phyloP scores from a whole-genome alignment of 345 rosid species.

The Balakata baccata region DNA sequence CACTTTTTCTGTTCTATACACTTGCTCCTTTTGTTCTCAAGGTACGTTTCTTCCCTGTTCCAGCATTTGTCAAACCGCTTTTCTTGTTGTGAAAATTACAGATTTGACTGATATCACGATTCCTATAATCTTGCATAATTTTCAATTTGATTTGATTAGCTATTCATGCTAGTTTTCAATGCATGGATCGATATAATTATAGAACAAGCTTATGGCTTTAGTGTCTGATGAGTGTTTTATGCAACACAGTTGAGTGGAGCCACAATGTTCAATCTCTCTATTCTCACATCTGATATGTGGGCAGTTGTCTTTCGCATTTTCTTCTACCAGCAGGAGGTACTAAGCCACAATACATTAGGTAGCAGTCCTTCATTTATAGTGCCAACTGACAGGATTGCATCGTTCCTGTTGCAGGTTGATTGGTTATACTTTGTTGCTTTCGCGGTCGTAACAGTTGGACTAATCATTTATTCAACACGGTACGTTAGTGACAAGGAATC shows the following conservation, averaged over 20 bases:
- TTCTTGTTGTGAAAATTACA: background rate
- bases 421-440: conserved; percentile 57
- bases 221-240: background rate
- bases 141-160: too few species aligned
- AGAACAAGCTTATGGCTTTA: too few species aligned
- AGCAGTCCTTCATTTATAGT: too few species aligned
- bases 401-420: conserved; percentile 40
- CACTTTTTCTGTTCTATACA: conserved; percentile 43
- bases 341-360: background rate
- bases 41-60: conserved; percentile 30
- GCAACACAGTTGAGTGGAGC: conserved; percentile 50
- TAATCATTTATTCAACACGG: conserved; percentile 37
- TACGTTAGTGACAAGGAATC: too few species aligned
- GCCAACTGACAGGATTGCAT: background rate
- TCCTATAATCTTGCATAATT: too few species aligned
- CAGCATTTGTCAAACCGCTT: background rate
- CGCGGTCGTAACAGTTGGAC: conserved; percentile 36
- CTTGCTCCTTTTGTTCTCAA: conserved; percentile 44
- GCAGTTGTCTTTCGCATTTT: conserved; percentile 45
- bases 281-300: conserved; percentile 66
- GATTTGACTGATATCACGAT: too few species aligned
- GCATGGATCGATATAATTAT: too few species aligned
- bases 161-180: too few species aligned
- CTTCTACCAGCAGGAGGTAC: conserved; percentile 51
- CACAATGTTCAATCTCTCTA: conserved; percentile 52